A percentile compares a stretch with the other conserved stretches of the same genome.
phyloP scores from a whole-genome alignment of 2,329 filamentous ascomycete genomes.

The Pseudodiploospora longispora region DNA sequence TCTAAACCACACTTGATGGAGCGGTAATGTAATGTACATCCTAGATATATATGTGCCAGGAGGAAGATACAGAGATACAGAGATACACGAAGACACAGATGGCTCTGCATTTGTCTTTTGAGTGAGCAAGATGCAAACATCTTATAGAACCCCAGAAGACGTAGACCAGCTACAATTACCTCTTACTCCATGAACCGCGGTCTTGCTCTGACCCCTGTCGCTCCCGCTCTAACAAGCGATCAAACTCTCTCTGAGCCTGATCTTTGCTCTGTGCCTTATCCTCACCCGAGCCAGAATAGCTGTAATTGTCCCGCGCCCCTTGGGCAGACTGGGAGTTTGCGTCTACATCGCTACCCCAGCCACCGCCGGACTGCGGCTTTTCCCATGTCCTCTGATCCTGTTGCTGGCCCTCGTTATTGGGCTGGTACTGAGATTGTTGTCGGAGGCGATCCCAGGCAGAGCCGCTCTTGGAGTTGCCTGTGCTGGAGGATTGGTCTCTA shows the following conservation, averaged over 20 bases:
- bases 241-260: slow-evolving; percentile 44
- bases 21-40: too few species aligned
- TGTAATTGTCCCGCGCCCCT: slow-evolving; percentile 19
- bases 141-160: too few species aligned
- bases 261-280: slow-evolving; percentile 31
- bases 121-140: too few species aligned
- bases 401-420: slow-evolving; percentile 13
- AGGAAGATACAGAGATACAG: too few species aligned
- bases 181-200: slow-evolving; percentile 16
- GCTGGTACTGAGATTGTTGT: slow-evolving; percentile 25
- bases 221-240: slow-evolving; percentile 39
- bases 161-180: slow-evolving; percentile 4
- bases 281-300: slow-evolving; percentile 28
- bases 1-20: too few species aligned
- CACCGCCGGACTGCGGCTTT: slow-evolving; percentile 8
- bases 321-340: slow-evolving; percentile 11
- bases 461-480: slow-evolving; percentile 12
- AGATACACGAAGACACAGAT: too few species aligned
- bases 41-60: too few species aligned
- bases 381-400: slow-evolving; percentile 12
- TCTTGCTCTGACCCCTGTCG: slow-evolving; percentile 23
- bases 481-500: slow-evolving; percentile 11
- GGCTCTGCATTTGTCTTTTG: background rate
- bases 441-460: slow-evolving; percentile 40
- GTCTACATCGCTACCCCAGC: slow-evolving; percentile 18